Evolutionary conservation across 2,329 filamentous ascomycete species (phyloP).

Genomic region (Penicillium rolfsii): DNA sequence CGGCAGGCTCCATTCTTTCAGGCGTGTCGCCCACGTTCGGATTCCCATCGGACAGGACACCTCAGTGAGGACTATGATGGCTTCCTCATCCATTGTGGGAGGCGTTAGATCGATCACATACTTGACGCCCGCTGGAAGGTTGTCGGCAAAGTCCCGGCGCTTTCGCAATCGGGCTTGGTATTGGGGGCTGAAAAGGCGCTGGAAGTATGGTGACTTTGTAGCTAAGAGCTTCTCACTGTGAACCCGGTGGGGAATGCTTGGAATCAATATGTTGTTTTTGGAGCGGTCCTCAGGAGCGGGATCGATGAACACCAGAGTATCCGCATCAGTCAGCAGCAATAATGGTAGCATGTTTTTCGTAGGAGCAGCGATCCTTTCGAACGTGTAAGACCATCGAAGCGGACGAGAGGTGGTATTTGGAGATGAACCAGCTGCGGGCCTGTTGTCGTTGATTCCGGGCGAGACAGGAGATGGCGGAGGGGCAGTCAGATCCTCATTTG

Average conservation of each 20-base stretch:
- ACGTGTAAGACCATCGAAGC: neutral
- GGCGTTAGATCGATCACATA: slow-evolving; percentile 69
- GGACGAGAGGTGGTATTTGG: neutral
- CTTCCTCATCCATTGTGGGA: slow-evolving; percentile 63
- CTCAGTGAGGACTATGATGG: slow-evolving; percentile 61
- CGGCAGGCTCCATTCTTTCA: slow-evolving; percentile 45
- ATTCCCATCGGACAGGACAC: slow-evolving; percentile 62
- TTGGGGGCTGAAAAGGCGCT: slow-evolving; percentile 34
- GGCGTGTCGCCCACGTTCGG: slow-evolving; percentile 57
- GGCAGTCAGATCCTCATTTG: neutral
- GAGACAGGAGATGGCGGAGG: neutral
- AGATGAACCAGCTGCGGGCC: neutral
- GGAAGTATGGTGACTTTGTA: slow-evolving; percentile 37
- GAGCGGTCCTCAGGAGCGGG: slow-evolving; percentile 28
- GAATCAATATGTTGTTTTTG: slow-evolving; percentile 16
- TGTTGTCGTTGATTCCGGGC: neutral
- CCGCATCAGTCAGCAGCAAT: slow-evolving; percentile 33
- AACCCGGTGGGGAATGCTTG: slow-evolving; percentile 38
- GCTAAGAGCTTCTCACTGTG: slow-evolving; percentile 38
- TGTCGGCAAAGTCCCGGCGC: slow-evolving; percentile 33
- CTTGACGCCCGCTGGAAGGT: slow-evolving; percentile 50
- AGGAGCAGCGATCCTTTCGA: neutral
- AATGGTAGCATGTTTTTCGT: slow-evolving; percentile 19
- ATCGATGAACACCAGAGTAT: slow-evolving; percentile 46
- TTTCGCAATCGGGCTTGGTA: slow-evolving; percentile 35